Evolutionary conservation across 2,329 filamentous ascomycete species (phyloP).

Genomic region (Chalaropsis ovoidea): DNA sequence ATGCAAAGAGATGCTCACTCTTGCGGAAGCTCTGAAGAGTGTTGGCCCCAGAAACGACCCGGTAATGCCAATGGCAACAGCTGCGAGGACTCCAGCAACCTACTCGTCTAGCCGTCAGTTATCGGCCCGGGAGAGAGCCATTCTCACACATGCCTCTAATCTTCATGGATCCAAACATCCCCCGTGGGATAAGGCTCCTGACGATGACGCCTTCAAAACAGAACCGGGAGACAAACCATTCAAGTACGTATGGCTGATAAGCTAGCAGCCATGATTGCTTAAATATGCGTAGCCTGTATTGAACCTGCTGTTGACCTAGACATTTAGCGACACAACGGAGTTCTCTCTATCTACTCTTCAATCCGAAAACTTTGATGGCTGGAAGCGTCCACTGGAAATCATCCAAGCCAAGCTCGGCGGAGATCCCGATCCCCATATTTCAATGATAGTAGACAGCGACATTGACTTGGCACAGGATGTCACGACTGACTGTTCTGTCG

Average conservation of each 20-base stretch:
- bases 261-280: conserved; percentile 22
- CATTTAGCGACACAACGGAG: conserved; percentile 53
- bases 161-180: conserved; percentile 77
- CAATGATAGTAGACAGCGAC: conserved; percentile 48
- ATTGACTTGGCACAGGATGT: conserved; percentile 90
- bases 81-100: neutral
- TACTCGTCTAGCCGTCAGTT: conserved; percentile 41
- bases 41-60: neutral
- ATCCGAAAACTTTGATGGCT: conserved; percentile 64
- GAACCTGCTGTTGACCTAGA: neutral
- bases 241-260: conserved; percentile 42
- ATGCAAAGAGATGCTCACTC: conserved; percentile 57
- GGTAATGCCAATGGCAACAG: neutral
- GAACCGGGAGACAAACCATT: conserved; percentile 45
- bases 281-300: neutral
- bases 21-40: conserved; percentile 66
- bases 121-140: conserved; percentile 61
- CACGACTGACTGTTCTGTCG: conserved; percentile 92
- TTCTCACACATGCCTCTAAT: conserved; percentile 65
- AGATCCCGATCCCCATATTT: conserved; percentile 41
- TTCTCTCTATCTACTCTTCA: conserved; percentile 68
- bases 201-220: conserved; percentile 49
- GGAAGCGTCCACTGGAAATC: conserved; percentile 64
- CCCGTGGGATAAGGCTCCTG: conserved; percentile 63
- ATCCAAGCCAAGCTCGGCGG: conserved; percentile 15